Evolutionary conservation across 345 rosid species (phyloP).

Genomic region (Populus deltoides): DNA sequence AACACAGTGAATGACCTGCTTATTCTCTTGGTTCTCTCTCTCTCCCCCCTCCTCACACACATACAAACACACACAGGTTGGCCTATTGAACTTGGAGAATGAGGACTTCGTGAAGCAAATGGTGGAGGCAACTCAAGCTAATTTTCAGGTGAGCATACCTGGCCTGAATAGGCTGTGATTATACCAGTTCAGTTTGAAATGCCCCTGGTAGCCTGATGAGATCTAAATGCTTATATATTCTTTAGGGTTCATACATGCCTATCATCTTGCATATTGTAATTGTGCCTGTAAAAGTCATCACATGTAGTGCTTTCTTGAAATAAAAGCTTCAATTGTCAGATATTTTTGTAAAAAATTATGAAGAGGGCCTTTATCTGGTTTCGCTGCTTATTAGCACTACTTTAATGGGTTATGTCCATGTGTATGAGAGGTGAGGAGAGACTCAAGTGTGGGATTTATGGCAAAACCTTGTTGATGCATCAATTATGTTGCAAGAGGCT

Average conservation of each 20-base stretch:
- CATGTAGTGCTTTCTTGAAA: background rate
- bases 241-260: background rate
- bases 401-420: background rate
- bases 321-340: no score
- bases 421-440: background rate
- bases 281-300: background rate
- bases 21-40: background rate
- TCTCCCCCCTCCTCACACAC: background rate
- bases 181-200: background rate
- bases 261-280: background rate
- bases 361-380: background rate
- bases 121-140: conserved; percentile 51
- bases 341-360: background rate
- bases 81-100: conserved; percentile 86
- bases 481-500: background rate
- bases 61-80: conserved; percentile 43
- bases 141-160: conserved; percentile 63
- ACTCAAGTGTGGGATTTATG: background rate
- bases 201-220: background rate
- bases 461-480: background rate
- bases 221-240: background rate
- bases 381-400: background rate
- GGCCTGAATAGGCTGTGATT: background rate
- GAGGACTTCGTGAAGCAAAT: conserved; percentile 70
- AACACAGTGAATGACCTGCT: background rate